phyloP scores from a whole-genome alignment of 2,329 filamentous ascomycete species.

The Fusarium bulbicola region DNA sequence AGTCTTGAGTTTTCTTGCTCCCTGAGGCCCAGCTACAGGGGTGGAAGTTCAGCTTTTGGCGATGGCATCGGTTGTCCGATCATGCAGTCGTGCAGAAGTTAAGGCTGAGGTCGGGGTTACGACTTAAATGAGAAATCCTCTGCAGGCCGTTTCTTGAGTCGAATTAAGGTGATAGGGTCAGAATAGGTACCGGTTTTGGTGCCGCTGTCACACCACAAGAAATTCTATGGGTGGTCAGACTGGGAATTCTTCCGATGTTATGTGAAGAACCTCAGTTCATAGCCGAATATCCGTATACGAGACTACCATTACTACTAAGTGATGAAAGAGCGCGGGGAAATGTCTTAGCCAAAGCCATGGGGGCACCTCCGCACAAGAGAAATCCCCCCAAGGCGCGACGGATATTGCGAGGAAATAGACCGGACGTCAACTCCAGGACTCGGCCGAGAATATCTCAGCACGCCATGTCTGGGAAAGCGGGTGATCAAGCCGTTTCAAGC shows the following conservation, averaged over 20 bases:
- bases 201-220: neutral
- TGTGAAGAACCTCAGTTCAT: neutral
- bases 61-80: conserved; percentile 4
- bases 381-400: conserved; percentile 7
- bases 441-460: conserved; percentile 26
- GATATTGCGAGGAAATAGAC: conserved; percentile 23
- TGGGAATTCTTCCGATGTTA: neutral
- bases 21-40: neutral
- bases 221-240: neutral
- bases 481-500: neutral
- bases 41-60: neutral
- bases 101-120: neutral
- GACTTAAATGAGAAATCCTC: neutral
- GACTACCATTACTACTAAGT: neutral
- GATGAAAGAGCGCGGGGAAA: neutral
- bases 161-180: neutral
- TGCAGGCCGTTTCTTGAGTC: neutral
- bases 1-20: neutral
- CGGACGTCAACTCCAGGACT: conserved; percentile 1
- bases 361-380: neutral
- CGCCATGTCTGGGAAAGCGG: neutral
- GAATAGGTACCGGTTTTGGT: neutral
- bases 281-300: neutral
- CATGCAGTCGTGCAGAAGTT: neutral
- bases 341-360: neutral